Evolutionary conservation across 1,139 yeast species (phyloP), one percentile per base, ranked within the genome.

Genomic region (Geotrichum carabidarum): DNA sequence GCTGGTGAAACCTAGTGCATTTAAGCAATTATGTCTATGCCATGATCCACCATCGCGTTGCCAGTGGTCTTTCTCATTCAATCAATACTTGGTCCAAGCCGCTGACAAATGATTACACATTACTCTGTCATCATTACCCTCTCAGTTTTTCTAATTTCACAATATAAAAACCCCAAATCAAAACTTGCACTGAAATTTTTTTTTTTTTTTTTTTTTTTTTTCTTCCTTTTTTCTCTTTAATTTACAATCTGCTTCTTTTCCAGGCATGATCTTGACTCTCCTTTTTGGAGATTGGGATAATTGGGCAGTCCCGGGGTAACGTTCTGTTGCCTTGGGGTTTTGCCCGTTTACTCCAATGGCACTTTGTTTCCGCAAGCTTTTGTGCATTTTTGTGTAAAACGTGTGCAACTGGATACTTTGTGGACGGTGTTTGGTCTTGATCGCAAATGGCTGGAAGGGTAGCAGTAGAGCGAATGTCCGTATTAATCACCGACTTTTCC

Each of bases 401-500:
- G 6, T 22, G n/a, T 22, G n/a, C 12, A 35, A 9, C 36, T 15
- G 43, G 49, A 31, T 36, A 46, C 43, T 36, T 22, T 22, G 49
- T 42, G 34, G 31, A 31, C 32, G 15, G 49, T 11, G 42, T n/a
- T 46, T 22, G 42, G 43, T 36, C 49, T 31, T 31, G 47, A 27
- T n/a, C 30, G 38, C 31, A 14, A 31, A 31, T 18, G 47, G 6
- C 8, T 17, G 38, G 38, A 32, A 7, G 37, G 41, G 38, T 2
- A 22, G 49, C 49, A 50, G 53, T 35, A 50, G 53, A 50, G 18
- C 40, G 37, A 44, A 15, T 40, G 42, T 18, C 53, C 49, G 53
- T 50, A 44, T 50, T 50, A 50, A 50, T 50, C 53, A 44, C 53
- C 53, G 53, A 50, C 47, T 34, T 17, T 44, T 44, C 48, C 43